Evolutionary conservation across 495 filamentous ascomycete species (phyloP), one percentile per base, ranked within the genome.

Genomic region (Umbilicaria muhlenbergii): DNA sequence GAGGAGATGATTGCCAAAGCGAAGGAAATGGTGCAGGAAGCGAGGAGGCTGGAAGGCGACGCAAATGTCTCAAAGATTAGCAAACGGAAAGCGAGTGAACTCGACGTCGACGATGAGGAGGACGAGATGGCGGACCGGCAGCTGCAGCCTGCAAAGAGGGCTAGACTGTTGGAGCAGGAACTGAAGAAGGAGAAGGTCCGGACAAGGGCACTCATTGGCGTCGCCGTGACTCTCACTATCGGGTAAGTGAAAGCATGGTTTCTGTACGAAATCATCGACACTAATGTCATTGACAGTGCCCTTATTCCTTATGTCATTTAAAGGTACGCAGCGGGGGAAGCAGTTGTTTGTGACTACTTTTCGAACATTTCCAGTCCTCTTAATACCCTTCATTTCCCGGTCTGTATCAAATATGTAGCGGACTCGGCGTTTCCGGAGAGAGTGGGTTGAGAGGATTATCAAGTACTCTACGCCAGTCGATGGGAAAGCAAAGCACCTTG

Each of bases 11-110:
- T 96, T 37, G 79, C 75, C 38, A 73, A 83, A 58, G 91, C 91
- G 6, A 86, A 81, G 58, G 76, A 77, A 50, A 94, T 95, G 86
- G 91, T 96, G 5, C 74, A 81, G 41, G 82, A 83, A 42, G 86
- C 84, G 35, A 69, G 68, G 38, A 75, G 78, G 48, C 58, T 74
- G n/a, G 46, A 55, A 16, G 55, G 55, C 5, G 54, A 63, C n/a
- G 57, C 55, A 8, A 57, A 62, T 21, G 53, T 65, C 33, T 68
- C 60, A 33, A 78, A 71, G 56, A 58, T 61, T 41, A 62, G 58
- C 56, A 96, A 96, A 71, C 76, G 91, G 51, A 95, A 94, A 66
- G 75, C 74, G 1, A 81, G 81, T 11, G 87, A 92, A 24, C 64
- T 86, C 13, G 61, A 58, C 31, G 68, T 71, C 7, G 67, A 67